Percentiles rank a stretch among this genome's conserved stretches.
Evolutionary conservation across 1,139 yeast species (phyloP).

Genomic region (Diutina pseudorugosa): DNA sequence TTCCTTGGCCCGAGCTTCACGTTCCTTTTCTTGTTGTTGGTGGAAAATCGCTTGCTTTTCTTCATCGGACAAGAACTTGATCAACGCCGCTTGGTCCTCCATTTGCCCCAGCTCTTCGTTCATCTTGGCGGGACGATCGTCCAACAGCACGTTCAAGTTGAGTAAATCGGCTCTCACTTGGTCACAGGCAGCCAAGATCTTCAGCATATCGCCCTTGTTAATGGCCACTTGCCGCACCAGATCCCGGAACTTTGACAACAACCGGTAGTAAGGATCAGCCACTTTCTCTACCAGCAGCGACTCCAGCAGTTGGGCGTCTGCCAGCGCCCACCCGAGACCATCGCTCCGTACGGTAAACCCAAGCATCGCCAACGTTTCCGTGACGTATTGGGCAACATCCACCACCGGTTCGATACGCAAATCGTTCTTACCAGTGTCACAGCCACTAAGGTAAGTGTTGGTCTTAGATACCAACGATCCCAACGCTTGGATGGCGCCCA

Average conservation of each 20-base stretch:
- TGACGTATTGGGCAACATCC: conserved; percentile 56
- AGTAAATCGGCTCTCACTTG: conserved; percentile 43
- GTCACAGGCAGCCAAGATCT: conserved; percentile 40
- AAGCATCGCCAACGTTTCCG: conserved; percentile 53
- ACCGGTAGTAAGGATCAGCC: conserved; percentile 69
- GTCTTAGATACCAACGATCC: conserved; percentile 58
- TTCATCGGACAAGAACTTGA: conserved; percentile 61
- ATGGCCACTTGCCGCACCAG: conserved; percentile 65
- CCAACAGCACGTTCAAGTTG: conserved; percentile 69
- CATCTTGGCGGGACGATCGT: conserved; percentile 49
- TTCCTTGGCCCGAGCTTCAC: conserved; percentile 28
- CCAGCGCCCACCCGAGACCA: conserved; percentile 61
- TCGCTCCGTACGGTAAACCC: conserved; percentile 70
- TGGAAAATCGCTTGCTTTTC: conserved; percentile 56
- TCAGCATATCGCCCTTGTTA: conserved; percentile 39
- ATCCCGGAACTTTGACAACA: conserved; percentile 72
- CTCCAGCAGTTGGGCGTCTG: conserved; percentile 6
- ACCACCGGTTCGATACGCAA: conserved; percentile 55
- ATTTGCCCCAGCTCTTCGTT: background rate
- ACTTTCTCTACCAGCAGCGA: conserved; percentile 45
- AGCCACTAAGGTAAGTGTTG: conserved; percentile 57
- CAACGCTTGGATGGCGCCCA: conserved; percentile 54
- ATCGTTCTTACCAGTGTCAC: conserved; percentile 17
- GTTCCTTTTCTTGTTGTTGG: conserved; percentile 53
- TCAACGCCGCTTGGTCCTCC: conserved; percentile 49